A percentile compares a stretch with the other conserved stretches of the same genome.
phyloP scores from a whole-genome alignment of 2,329 filamentous ascomycete species.

The Whalleya microplaca region DNA sequence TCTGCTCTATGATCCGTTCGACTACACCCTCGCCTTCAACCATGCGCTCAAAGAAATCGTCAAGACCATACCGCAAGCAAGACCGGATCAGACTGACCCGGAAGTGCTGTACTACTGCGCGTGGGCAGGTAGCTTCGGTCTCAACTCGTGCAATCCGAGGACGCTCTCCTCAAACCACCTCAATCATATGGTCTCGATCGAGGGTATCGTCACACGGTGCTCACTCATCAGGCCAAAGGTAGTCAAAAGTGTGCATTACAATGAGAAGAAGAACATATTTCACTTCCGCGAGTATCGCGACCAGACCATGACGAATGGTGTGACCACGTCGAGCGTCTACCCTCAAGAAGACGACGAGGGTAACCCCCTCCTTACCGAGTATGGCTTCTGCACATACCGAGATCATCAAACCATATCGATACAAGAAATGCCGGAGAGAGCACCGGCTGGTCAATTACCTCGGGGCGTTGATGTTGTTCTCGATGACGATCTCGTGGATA shows the following conservation, averaged over 20 bases:
- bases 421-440: constrained; percentile 98
- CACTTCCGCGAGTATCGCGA: constrained; percentile 90
- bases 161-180: constrained; percentile 87
- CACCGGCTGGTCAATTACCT: constrained; percentile 92
- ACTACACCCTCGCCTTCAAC: constrained; percentile 87
- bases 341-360: constrained; percentile 92
- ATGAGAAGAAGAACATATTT: constrained; percentile 83
- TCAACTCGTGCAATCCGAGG: constrained; percentile 91
- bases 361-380: constrained; percentile 91
- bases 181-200: constrained; percentile 95
- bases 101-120: constrained; percentile 94
- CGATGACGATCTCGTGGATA: constrained; percentile 94
- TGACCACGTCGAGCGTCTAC: constrained; percentile 89
- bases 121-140: constrained; percentile 94
- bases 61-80: constrained; percentile 74
- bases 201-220: constrained; percentile 96
- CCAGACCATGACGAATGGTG: constrained; percentile 94
- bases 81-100: constrained; percentile 73
- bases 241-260: constrained; percentile 98
- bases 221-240: constrained; percentile 95
- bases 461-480: constrained; percentile 95
- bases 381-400: constrained; percentile 92
- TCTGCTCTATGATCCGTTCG: constrained; percentile 84
- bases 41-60: constrained; percentile 88
- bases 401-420: constrained; percentile 98